Conservation (phyloP, 805 yeast genomes). For the Sugiyamaella chiloensis region DNA sequence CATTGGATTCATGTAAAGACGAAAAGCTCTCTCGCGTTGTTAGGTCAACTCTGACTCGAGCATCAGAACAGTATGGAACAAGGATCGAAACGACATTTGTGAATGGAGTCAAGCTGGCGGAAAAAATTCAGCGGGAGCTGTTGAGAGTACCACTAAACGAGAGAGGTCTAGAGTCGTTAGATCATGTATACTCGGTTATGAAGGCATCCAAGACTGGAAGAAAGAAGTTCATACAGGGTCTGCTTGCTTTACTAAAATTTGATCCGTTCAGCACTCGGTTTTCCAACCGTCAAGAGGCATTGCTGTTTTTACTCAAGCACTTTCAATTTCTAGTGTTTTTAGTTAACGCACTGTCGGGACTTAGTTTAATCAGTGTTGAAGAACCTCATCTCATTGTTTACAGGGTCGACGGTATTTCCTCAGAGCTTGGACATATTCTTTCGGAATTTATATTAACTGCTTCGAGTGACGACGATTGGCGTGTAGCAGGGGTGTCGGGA, state of each 20-base stretch:
- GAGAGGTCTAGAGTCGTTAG: constrained; percentile 33
- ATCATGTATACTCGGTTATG: constrained; percentile 43
- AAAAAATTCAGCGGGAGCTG: constrained; percentile 30
- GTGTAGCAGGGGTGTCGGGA: background rate
- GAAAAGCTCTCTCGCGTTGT: constrained; percentile 48
- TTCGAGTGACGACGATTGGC: constrained; percentile 2
- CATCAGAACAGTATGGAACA: constrained; percentile 67
- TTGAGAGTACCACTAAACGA: constrained; percentile 19
- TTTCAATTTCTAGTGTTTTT: constrained; percentile 23
- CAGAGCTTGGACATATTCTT: constrained; percentile 37
- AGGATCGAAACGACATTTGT: constrained; percentile 62
- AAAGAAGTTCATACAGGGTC: constrained; percentile 40
- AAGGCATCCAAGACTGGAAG: constrained; percentile 39
- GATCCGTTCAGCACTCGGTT: constrained; percentile 28
- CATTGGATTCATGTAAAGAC: constrained; percentile 56
- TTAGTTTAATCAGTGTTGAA: constrained; percentile 45
- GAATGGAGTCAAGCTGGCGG: constrained; percentile 60
- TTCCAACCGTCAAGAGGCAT: constrained; percentile 29
- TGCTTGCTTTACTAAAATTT: constrained; percentile 35
- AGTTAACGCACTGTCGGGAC: constrained; percentile 36
- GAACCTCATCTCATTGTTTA: constrained; percentile 48
- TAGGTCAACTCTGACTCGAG: constrained; percentile 47
- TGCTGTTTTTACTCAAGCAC: constrained; percentile 24
- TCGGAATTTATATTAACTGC: background rate
- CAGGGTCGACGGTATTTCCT: constrained; percentile 43